Evolutionary conservation across 2,329 filamentous ascomycete genomes (phyloP).

Genomic region (Penicillium sp.): DNA sequence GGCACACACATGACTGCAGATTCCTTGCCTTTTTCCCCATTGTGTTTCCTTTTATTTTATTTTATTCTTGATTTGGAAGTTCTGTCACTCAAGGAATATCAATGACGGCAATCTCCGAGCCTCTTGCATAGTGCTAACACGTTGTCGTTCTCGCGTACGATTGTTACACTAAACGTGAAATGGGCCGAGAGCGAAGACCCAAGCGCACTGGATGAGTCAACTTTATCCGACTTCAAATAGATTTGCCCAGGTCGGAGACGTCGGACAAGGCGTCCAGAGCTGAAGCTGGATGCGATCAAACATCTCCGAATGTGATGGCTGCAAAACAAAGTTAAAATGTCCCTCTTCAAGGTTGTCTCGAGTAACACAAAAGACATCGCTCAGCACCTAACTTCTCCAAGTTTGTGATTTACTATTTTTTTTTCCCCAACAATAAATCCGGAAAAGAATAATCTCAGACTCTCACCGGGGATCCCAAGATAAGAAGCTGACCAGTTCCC

Average conservation of each 20-base stretch:
- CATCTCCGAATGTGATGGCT: slow-evolving; percentile 3
- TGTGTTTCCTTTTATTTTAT: not conserved
- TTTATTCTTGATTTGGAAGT: not conserved
- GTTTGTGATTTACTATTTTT: not conserved
- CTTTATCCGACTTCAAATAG: not conserved
- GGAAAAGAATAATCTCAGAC: not conserved
- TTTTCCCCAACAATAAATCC: not conserved
- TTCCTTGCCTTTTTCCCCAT: not conserved
- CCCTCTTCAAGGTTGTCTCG: not conserved
- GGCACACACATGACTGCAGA: slow-evolving; percentile 1
- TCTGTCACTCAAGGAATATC: slow-evolving; percentile 6
- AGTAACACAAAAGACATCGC: slow-evolving; percentile 4
- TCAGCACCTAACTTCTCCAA: not conserved
- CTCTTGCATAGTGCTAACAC: slow-evolving; percentile 3
- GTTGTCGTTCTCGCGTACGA: not conserved
- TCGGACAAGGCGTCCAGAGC: slow-evolving; percentile 21
- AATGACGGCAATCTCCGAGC: slow-evolving; percentile 23
- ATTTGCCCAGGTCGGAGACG: not conserved
- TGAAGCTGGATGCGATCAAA: slow-evolving; percentile 3
- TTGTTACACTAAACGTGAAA: slow-evolving; percentile 21
- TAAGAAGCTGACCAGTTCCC: slow-evolving; percentile 1
- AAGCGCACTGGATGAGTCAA: slow-evolving; percentile 11
- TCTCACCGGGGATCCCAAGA: not conserved
- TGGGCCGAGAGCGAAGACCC: slow-evolving; percentile 17
- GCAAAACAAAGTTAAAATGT: slow-evolving; percentile 10